Percentiles rank a stretch among this genome's conserved stretches.
phyloP scores from a whole-genome alignment of 2,329 filamentous ascomycete species.

The Keithomyces neogunnii region DNA sequence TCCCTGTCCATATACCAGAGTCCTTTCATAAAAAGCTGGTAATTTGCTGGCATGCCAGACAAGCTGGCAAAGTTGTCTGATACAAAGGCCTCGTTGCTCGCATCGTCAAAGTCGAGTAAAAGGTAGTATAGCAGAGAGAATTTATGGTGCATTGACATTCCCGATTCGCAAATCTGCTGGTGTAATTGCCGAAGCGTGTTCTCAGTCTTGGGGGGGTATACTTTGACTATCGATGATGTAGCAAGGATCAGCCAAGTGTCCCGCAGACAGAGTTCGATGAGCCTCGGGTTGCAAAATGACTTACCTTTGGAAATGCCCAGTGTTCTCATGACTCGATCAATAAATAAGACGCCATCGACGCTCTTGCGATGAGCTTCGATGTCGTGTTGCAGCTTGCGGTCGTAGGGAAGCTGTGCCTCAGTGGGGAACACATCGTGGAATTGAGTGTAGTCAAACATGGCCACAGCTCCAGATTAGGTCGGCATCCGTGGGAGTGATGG shows the following conservation, averaged over 20 bases:
- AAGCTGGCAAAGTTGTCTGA: conserved; percentile 50
- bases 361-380: conserved; percentile 60
- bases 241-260: not conserved
- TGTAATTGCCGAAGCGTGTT: conserved; percentile 61
- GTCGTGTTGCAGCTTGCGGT: conserved; percentile 49
- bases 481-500: conserved; percentile 1
- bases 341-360: conserved; percentile 65
- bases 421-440: conserved; percentile 61
- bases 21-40: conserved; percentile 73
- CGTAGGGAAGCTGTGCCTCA: conserved; percentile 52
- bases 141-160: conserved; percentile 65
- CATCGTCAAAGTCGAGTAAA: conserved; percentile 61
- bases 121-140: conserved; percentile 79
- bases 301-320: conserved; percentile 63
- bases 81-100: conserved; percentile 39
- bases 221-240: conserved; percentile 33
- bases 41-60: conserved; percentile 64
- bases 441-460: conserved; percentile 56
- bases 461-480: conserved; percentile 3
- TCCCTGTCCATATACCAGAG: conserved; percentile 72
- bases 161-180: conserved; percentile 56
- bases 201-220: conserved; percentile 68
- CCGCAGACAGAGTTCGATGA: not conserved
- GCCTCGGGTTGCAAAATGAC: conserved; percentile 2
- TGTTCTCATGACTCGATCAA: conserved; percentile 66